Evolutionary conservation across 441 rosid genomes (phyloP).

Genomic region (Brassica balearica): DNA sequence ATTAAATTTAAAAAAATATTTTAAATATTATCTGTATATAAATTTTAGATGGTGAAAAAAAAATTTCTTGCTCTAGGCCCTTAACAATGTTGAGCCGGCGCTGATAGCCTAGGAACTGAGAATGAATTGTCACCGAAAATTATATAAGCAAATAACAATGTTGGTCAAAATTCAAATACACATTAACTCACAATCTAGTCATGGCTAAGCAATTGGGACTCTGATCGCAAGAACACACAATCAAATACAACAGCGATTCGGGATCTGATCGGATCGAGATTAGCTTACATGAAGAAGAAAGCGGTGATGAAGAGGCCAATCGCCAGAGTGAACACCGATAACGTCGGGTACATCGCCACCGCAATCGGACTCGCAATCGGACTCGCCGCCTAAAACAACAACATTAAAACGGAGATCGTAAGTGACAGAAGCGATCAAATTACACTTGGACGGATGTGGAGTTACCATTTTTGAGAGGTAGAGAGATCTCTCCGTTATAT

Average conservation of each 20-base stretch:
- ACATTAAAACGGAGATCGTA: background rate
- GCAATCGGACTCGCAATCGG: slow-evolving; percentile 86
- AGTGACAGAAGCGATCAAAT: background rate
- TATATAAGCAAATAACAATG: no score
- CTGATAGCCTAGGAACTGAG: no score
- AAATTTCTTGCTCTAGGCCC: no score
- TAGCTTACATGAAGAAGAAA: slow-evolving; percentile 86
- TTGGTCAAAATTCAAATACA: no score
- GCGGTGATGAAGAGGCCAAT: slow-evolving; percentile 86
- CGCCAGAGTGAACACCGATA: slow-evolving; percentile 70
- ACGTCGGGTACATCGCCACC: slow-evolving; percentile 73
- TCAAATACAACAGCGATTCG: background rate
- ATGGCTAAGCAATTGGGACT: no score
- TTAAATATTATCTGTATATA: no score
- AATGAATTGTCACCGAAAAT: no score
- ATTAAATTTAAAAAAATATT: no score
- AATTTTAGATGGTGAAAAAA: no score
- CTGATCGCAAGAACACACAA: background rate
- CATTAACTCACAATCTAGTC: no score
- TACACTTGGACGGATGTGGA: background rate
- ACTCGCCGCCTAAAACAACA: slow-evolving; percentile 55
- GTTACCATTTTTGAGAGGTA: slow-evolving; percentile 33
- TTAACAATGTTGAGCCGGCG: no score
- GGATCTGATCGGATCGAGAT: slow-evolving; percentile 37
- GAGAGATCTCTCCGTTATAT: slow-evolving; percentile 18